Evolutionary conservation across 202 grass and related monocot genomes (phyloP), one percentile per base, ranked within the genome.

Genomic region (Dendrocalamus latiflorus): DNA sequence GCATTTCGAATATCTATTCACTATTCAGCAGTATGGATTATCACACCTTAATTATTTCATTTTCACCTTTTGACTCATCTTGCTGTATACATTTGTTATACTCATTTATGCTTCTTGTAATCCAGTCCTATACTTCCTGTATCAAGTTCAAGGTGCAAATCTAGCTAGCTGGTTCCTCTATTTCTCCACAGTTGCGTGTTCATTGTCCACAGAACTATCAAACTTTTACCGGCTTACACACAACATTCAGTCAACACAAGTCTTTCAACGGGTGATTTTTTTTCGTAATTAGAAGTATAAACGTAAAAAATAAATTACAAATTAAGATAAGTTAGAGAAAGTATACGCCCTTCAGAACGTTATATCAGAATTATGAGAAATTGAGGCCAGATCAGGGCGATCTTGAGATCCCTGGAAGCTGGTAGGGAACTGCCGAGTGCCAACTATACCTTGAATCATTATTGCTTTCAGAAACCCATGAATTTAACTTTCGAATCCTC

Each of bases 381-480:
- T 71, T 51, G 53, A 41, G 38, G 8, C 39, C 65, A 85, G 11
- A 56, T 73, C n/a, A 49, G 14, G 25, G 39, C 45, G 5, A 44
- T 54, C 59, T 58, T 80, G 34, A 34, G 9, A 25, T 86, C 57
- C 24, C n/a, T 58, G 47, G 50, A 80, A 74, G 48, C 39, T 76
- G 54, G 78, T 68, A 65, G 38, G 34, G 28, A 47, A 47, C 38
- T 57, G 72, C 4, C 1, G 8, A 47, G 28, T 57, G 72, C 4
- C 1, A 4, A 33, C 8, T 77, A 9, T 79, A 68, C 39, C 26
- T 42, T 41, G 51, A 18, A 67, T 22, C 38, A 61, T 49, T 26
- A 12, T 30, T 78, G 4, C 68, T 21, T 36, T 62, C 34, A 28
- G 48, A 67, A 80, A 67, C n/a, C 37, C 49, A 51, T 58, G 41